These are phyloP conservation scores for Xylaria sp. DNA, from an alignment of 2,329 filamentous ascomycete genomes.

Conservation along the genomic window DNA sequence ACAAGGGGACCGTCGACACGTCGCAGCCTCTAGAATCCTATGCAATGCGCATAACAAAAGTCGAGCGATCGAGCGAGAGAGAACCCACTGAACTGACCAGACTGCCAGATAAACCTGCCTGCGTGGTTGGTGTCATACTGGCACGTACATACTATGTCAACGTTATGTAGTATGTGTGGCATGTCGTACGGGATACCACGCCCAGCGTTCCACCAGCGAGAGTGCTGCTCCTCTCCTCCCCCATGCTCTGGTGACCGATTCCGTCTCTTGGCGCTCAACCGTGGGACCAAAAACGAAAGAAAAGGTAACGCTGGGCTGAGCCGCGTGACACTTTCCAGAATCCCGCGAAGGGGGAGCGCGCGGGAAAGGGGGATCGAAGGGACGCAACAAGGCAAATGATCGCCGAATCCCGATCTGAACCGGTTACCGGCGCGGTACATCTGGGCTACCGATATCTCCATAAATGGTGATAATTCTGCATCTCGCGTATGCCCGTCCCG, in stretches of 20 bases:
- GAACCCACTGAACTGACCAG: background rate
- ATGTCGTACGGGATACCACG: background rate
- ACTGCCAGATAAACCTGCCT: background rate
- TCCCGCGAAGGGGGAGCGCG: background rate
- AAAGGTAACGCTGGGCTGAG: conserved; percentile 2
- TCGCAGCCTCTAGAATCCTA: conserved; percentile 23
- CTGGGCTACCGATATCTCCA: background rate
- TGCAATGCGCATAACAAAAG: conserved; percentile 20
- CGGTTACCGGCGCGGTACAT: too few relatives aligned
- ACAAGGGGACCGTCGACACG: background rate
- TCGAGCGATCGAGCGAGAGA: conserved; percentile 3
- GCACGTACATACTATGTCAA: too few relatives aligned
- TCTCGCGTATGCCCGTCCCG: background rate
- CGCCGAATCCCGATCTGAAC: background rate
- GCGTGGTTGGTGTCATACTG: background rate
- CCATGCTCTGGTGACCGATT: background rate
- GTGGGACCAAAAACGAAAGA: background rate
- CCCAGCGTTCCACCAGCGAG: background rate
- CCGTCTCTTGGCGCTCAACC: background rate
- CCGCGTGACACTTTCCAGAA: conserved; percentile 1
- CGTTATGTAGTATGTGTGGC: too few relatives aligned
- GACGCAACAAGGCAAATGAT: background rate
- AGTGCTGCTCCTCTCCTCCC: background rate
- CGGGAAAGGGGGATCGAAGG: background rate
- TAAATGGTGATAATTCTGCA: background rate